These are phyloP conservation scores for Neurospora sp. DNA, from an alignment of 495 filamentous ascomycete genomes.

Conservation along the genomic window DNA sequence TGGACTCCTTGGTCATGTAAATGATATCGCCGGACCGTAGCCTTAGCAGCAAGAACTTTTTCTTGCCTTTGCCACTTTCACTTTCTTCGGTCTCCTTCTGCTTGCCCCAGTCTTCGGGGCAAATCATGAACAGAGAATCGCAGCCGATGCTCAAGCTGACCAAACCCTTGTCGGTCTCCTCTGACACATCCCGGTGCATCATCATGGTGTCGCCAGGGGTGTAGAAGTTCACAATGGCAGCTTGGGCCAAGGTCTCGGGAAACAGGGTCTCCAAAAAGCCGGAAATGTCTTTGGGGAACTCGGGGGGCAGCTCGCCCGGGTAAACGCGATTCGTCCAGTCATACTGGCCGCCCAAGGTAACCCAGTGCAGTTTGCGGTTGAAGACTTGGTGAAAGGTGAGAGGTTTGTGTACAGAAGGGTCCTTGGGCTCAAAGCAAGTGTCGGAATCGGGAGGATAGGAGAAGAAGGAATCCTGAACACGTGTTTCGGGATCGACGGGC, in stretches of 20 bases:
- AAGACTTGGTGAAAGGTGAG: constrained; percentile 56
- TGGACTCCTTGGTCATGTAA: constrained; percentile 65
- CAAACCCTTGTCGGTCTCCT: constrained; percentile 61
- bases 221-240: constrained; percentile 89
- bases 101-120: constrained; percentile 31
- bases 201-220: constrained; percentile 78
- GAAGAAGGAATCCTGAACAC: constrained; percentile 33
- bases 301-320: constrained; percentile 52
- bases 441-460: constrained; percentile 27
- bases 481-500: constrained; percentile 6
- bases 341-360: constrained; percentile 88
- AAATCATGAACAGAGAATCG: constrained; percentile 70
- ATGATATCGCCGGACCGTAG: constrained; percentile 73
- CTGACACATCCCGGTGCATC: constrained; percentile 84
- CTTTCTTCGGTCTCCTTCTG: constrained; percentile 4
- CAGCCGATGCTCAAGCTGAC: constrained; percentile 84
- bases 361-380: constrained; percentile 75
- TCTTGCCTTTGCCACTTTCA: constrained; percentile 3
- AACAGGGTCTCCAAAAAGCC: constrained; percentile 54
- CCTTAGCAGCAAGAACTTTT: constrained; percentile 49
- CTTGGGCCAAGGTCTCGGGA: constrained; percentile 63
- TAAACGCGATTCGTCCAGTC: constrained; percentile 85
- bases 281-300: constrained; percentile 65
- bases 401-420: constrained; percentile 57
- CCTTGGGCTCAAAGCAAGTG: constrained; percentile 50